Evolutionary conservation across 306 rosid species (phyloP), one percentile per base, ranked within the genome.

Genomic region (Phaseolus lunatus): DNA sequence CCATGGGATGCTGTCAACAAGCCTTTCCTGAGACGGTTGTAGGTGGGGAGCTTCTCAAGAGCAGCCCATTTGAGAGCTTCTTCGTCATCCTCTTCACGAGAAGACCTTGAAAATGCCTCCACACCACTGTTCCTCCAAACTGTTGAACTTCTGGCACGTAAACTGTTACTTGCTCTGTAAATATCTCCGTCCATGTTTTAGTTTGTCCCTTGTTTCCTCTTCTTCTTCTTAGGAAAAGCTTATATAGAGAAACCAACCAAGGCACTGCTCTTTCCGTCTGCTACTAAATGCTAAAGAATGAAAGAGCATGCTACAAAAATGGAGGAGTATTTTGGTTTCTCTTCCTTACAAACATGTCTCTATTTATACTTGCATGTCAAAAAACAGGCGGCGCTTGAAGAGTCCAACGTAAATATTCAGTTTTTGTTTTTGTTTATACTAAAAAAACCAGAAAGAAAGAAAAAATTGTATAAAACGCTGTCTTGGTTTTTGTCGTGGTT

Each of bases 51-150:
- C 68, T 81, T 89, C 72, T 93, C 90, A 8, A 93, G 81, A 0
- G 92, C 92, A 56, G 92, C 91, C 97, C 97, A 89, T 64, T 86
- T 87, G 7, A 93, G 90, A 82, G 96, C 96, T 67, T 80, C 90
- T 86, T 90, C 97, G 54, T 91, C 97, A 1, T 91, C 85, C 45
- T 88, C 93, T n/a, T 82, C 79, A 1, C 69, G 77, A 1, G 80
- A 64, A n/a, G 97, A 89, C 16, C 78, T 83, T 0, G 93, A 84
- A 72, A 91, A 93, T 27, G 78, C 82, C 20, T 89, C 93, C 20
- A 54, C 72, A 5, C 73, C 77, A 69, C 58, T 79, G 84, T 78
- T 78, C 74, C 87, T 89, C 93, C 96, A 89, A 9, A 49, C 49
- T 0, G 89, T 56, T 0, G 91, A 79, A 64, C 80, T 82, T 53